Evolutionary conservation across 106 monocot species (phyloP), one percentile per base, ranked within the genome.

Genomic region (Dioscorea dumetorum): DNA sequence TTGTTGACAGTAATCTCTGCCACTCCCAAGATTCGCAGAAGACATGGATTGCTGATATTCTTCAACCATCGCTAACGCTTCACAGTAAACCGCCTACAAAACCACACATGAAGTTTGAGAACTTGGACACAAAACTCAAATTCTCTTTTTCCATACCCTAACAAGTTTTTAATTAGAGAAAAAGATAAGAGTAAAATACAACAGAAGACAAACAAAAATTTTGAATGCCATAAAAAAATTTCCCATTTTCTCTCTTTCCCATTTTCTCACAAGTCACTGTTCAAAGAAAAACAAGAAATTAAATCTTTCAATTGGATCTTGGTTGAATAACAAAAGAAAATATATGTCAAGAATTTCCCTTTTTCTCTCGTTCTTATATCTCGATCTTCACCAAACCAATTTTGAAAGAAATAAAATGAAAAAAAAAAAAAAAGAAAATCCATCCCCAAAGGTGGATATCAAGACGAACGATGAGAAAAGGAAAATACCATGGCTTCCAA

Each of bases 31-130:
- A 18, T 68, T 69, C 8, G 61, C 60, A 48, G 63, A 72, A 24
- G 77, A 74, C 4, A 76, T 15, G 2, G 74, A 67, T 59, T 91
- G 95, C 33, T 92, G 92, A 68, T 85, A 90, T 48, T 99, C 84
- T 57, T 99, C 97, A 31, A 92, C 80, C 78, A 99, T 82, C 2
- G 82, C 78, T 19, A 93, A 70, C 8, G 85, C 84, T 76, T 93
- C 93, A 16, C 68, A 67, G 61, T 89, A 93, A 57, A 93, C 74
- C 32, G 86, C 83, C 88, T 93, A 64, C 50, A 49, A 48, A 41
- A 16, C 54, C 24, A 12, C 68, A 12, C 10, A 41, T 41, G 9
- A 41, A 41, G 41, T 41, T 41, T 10, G 9, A 41, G 41, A 10
- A 10, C 41, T 41, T 10, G 10, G 41, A 3, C 41, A 41, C 41